Base-by-base conservation (phyloP, 164 flowering plant genomes). In the Brasenia schreberi region DNA sequence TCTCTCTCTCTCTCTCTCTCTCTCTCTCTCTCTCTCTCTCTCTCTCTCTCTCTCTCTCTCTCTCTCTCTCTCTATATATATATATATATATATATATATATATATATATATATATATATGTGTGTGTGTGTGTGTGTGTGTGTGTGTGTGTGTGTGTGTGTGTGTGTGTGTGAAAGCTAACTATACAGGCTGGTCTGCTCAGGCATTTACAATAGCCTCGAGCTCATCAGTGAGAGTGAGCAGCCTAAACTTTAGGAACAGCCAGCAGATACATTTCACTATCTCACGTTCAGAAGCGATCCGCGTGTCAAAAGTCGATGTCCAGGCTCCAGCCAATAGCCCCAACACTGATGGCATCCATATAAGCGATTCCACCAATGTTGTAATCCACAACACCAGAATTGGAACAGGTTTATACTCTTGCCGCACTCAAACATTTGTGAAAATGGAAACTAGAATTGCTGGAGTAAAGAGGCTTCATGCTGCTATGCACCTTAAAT, bases 231-330 rank as follows among this genome's bases (percentile, higher is more conserved):
- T 95, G 63, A 84, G 61, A 66, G 85, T 95, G 63, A 83, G 73
- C 70, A 92, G 89, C 60, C 84, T 92, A 6, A 87, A 86, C 5
- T 77, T 95, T 63, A 80, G 75, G 72, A 90, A 94, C 70, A 82
- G 96, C 78, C 97, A 88, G 72, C 99, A 94, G 75, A 94, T 94
- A 86, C 76, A 94, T 75, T 88, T 94, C 66, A 72, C 76, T 45
- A 83, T 94, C 68, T 73, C 89, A 1, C 78, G 79, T 19, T 85
- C 72, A 19, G 76, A 83, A 3, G 70, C 84, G 5, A 94, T 92
- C 17, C 84, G 89, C 1, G 63, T 95, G 10, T 59, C 70, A 43
- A 66, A 67, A 7, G 12, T 65, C 17, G 14, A 14, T 9, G 42
- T 65, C 43, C 19, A 45, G 43, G 60, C 61, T 0, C 67, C 67